Evolutionary conservation across 2,329 filamentous ascomycete genomes (phyloP), one percentile per base, ranked within the genome.

Genomic region (Setomelanomma holmii): DNA sequence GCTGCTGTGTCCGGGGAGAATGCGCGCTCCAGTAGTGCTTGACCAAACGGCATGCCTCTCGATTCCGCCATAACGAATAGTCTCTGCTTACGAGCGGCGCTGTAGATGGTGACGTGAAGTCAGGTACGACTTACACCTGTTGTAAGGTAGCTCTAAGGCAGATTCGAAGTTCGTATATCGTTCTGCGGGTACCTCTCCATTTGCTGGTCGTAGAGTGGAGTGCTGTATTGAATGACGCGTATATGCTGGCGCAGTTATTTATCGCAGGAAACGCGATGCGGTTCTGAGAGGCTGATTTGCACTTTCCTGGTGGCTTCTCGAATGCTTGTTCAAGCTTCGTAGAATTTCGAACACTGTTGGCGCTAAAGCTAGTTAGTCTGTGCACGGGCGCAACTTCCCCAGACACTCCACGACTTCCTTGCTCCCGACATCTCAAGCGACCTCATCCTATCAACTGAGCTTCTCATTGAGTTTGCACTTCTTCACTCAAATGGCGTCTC

Each of bases 1-100:
- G 80, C 78, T 48, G 87, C 85, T 51, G 84, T 87, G 59, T 89
- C 83, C 21, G 91, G 88, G 2, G 90, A 88, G 76, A 96, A 91
- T 8, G 91, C 91, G 65, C 90, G 87, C 5, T 83, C 76, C 46
- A 98, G 87, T 44, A 97, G 86, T 6, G 58, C 86, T 82, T 71
- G 66, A 5, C 65, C 59, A 40, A 71, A 65, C 19, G 66, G 66
- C 1, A 42, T 14, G 38, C 24, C 30, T 5, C 48, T 48, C 24
- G 56, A 34, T 34, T 61, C 55, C 11, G 65, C 43, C 66, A 69
- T 70, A 23, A 17, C 17, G 38, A 30, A 8, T 14, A 14, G 27
- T 30, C n/a, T n/a, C n/a, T n/a, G n/a, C n/a, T n/a, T n/a, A n/a
- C n/a, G n/a, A n/a, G n/a, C n/a, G n/a, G n/a, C n/a, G n/a, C n/a